Base-by-base conservation (phyloP, 208 protist species). In the Leptomonas pyrrhocoris region DNA sequence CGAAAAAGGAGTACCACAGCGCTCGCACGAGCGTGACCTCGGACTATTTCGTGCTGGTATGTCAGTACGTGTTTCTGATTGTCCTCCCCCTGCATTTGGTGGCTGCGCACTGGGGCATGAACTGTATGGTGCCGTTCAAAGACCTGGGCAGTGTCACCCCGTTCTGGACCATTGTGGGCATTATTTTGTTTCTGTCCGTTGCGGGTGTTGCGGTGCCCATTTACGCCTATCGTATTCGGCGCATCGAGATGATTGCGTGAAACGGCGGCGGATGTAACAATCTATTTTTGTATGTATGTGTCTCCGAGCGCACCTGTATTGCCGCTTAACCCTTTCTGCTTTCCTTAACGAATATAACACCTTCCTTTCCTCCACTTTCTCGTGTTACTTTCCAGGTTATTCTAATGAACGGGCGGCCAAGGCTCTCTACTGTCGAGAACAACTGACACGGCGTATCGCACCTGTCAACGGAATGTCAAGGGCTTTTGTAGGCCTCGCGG, bases 61-160 rank as follows among this genome's bases (percentile, higher is more conserved):
- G 89, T 23, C 49, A 75, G 43, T 88, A 81, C 71, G 54, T 90
- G 25, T 16, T 78, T 2, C 38, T 93, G 11, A 67, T 79, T 28
- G 64, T 84, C 18, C 36, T 93, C 7, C 87, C 87, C 4, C 57
- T 88, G n/a, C 86, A 68, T 40, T 74, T 85, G 28, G 48, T 93
- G 13, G 84, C 75, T 2, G 84, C 79, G 23, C 87, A 93, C 3
- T 93, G 81, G 77, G 87, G 82, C 31, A 81, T 93, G 77, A 88
- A 93, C 63, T 88, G 79, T 51, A 40, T 69, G 9, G 82, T 93
- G 45, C 87, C 84, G 4, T 85, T 70, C 21, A 54, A 70, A 45
- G 19, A 71, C 16, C 21, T 62, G n/a, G 57, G 80, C 0, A 78
- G 76, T 15, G 73, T 79, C 0, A 68, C 34, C 27, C 80, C 83